Evolutionary conservation across 257 asterid species (phyloP).

Genomic region (Rubia yunnanensis): DNA sequence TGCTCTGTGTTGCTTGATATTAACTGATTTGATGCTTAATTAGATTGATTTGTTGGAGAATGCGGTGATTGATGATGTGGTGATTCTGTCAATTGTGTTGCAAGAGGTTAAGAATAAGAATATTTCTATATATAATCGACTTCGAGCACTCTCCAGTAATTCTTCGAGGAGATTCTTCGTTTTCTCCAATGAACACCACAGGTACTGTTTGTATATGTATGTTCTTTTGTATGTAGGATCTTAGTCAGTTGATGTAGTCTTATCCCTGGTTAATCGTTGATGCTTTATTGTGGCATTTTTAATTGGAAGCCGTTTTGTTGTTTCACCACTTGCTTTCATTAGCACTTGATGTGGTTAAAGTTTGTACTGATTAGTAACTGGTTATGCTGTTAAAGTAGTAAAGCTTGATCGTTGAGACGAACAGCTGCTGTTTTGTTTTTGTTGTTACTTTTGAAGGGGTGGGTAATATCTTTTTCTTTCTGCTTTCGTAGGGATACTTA

Average conservation of each 20-base stretch:
- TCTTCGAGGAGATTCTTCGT: conserved; percentile 65
- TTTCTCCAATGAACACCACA: conserved; percentile 88
- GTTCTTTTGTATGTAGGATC: background rate
- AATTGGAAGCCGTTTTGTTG: background rate
- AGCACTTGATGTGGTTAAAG: background rate
- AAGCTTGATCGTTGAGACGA: background rate
- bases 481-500: conserved; percentile 67
- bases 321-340: background rate
- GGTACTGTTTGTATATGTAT: conserved; percentile 22
- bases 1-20: background rate
- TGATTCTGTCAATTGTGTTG: conserved; percentile 76
- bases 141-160: conserved; percentile 82
- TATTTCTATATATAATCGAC: conserved; percentile 58
- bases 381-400: background rate
- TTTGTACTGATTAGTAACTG: background rate
- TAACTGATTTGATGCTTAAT: background rate
- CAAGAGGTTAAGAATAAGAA: conserved; percentile 94
- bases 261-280: background rate
- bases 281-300: background rate
- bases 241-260: background rate
- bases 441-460: conserved; percentile 2
- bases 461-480: background rate
- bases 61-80: conserved; percentile 83
- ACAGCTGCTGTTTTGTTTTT: background rate
- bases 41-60: conserved; percentile 96